Evolutionary conservation across 2,329 filamentous ascomycete species (phyloP).

Genomic region (Hirsutella thompsonii): DNA sequence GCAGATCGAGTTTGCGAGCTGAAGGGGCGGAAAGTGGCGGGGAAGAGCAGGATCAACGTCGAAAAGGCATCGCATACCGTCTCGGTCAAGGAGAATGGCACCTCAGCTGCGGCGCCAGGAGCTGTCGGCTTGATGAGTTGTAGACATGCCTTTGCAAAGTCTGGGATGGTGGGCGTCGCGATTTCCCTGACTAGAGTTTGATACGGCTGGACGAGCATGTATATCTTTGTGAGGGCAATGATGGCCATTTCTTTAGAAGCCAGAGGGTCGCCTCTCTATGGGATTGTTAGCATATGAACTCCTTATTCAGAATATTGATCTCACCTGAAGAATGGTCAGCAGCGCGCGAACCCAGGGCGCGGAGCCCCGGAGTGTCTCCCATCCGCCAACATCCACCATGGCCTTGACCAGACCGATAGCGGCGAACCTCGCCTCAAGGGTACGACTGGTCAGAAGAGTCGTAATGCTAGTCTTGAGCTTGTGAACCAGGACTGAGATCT

Average conservation of each 20-base stretch:
- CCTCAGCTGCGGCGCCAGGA: constrained; percentile 10
- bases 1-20: constrained; percentile 53
- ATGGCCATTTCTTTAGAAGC: constrained; percentile 66
- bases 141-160: constrained; percentile 62
- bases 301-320: too few species aligned
- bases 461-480: constrained; percentile 70
- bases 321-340: constrained; percentile 60
- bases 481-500: constrained; percentile 59
- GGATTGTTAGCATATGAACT: too few species aligned
- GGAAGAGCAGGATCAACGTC: constrained; percentile 64
- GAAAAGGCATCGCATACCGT: constrained; percentile 59
- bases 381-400: constrained; percentile 69
- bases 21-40: constrained; percentile 71
- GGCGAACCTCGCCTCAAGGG: constrained; percentile 60
- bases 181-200: constrained; percentile 78
- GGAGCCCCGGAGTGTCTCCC: constrained; percentile 63
- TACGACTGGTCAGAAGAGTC: constrained; percentile 66
- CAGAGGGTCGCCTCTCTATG: constrained; percentile 63
- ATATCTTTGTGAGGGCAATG: constrained; percentile 70
- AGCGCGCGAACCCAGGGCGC: constrained; percentile 69
- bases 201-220: constrained; percentile 68
- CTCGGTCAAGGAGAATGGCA: constrained; percentile 42
- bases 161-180: constrained; percentile 66
- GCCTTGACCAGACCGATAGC: constrained; percentile 71
- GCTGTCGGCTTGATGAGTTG: constrained; percentile 43